Base-by-base conservation (phyloP, 2,329 filamentous ascomycete species). In the Elsinoe arachidis region DNA sequence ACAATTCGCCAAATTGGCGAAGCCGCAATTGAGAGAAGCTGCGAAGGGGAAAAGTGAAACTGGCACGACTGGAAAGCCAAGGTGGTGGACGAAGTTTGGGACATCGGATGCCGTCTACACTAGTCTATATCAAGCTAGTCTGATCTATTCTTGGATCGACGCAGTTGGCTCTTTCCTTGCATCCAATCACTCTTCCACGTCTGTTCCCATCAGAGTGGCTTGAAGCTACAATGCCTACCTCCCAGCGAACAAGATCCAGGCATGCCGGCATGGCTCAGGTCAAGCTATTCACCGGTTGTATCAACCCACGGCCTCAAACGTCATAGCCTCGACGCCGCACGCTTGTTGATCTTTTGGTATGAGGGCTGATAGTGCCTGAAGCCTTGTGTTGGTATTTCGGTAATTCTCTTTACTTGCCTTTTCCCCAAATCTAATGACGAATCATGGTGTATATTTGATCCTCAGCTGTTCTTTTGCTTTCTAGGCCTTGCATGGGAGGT, bases 331-430 rank as follows among this genome's bases (percentile, higher is more conserved):
- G 49, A 53, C 41, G 30, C 15, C 38, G 49, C 49, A 34, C 26
- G 49, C 49, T 23, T 53, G 49, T 39, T 53, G 49, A 53, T 53
- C 49, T 53, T 11, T n/a, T 53, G 49, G 38, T 53, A 17, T 12
- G 49, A 39, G 49, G 33, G 33, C 33, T 21, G 49, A 53, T 53
- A 19, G 49, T 23, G 41, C 41, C 19, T 53, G 39, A 53, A 53
- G 49, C 49, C 49, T 53, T 53, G 49, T 53, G 46, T 15, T 51
- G 23, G 46, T 26, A 51, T 17, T 37, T n/a, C 17, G 33, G 30
- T 35, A 51, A 30, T 7, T 30, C 33, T 19, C 19, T 35, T 35
- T 15, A 35, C 17, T 51, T 51, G 5, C n/a, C 46, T 30, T 35
- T n/a, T 19, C 46, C 26, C 43, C 43, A 47, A 43, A 15, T 14